Percentiles rank a stretch among this genome's conserved stretches.
Evolutionary conservation across 2,329 filamentous ascomycete species (phyloP).

Genomic region (Juglanconis sp.): DNA sequence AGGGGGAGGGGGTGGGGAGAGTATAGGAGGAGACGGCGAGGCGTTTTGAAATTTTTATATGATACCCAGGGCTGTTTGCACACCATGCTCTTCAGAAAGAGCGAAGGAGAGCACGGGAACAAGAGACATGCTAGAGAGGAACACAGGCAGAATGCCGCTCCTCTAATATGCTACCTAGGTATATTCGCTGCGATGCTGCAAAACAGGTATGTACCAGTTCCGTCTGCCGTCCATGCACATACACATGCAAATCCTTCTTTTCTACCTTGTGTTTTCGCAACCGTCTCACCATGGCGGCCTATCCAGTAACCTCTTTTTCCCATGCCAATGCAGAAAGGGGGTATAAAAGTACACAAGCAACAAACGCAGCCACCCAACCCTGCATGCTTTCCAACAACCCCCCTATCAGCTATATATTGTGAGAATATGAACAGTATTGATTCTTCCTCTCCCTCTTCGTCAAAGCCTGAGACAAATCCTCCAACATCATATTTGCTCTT

Average conservation of each 20-base stretch:
- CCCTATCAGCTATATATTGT: neutral
- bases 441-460: too few species aligned
- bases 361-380: neutral
- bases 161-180: too few species aligned
- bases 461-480: too few species aligned
- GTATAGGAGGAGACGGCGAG: neutral
- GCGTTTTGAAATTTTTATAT: neutral
- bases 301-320: too few species aligned
- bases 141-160: too few species aligned
- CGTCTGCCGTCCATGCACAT: neutral
- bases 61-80: constrained; percentile 2
- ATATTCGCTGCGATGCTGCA: too few species aligned
- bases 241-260: neutral
- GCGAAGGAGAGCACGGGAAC: neutral
- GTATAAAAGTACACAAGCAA: constrained; percentile 15
- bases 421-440: too few species aligned
- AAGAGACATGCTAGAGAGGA: neutral
- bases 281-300: too few species aligned
- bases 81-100: neutral
- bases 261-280: too few species aligned
- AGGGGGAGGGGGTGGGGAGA: neutral
- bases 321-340: neutral
- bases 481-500: neutral
- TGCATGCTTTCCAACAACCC: neutral
- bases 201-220: neutral